Evolutionary conservation across 148 eudicot genomes (phyloP), one percentile per base, ranked within the genome.

Genomic region (Persicaria maculosa): DNA sequence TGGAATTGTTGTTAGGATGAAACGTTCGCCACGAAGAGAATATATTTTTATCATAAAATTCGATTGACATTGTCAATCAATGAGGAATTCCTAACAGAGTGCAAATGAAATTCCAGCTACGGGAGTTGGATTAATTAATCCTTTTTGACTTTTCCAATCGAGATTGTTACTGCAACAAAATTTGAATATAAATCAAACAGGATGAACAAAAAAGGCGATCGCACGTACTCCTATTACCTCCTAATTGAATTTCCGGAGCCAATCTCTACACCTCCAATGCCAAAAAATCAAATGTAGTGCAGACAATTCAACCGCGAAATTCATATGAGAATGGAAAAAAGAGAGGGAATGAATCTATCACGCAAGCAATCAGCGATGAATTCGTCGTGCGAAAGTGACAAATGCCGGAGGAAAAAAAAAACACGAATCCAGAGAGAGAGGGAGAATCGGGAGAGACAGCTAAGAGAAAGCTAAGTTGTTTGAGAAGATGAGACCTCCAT

Each of bases 31-130:
- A 55, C 25, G 61, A 55, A 1, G 3, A 31, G 3, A 17, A 15
- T 55, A n/a, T n/a, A n/a, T n/a, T 55, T 55, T 55, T 5, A n/a
- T n/a, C 17, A 55, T 6, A 55, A 19, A 55, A 55, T 5, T 55
- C 8, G 71, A 36, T 44, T 36, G 71, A 36, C 36, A 59, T 59
- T n/a, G 14, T 59, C 36, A 65, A 65, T 65, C 4, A 31, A 10
- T 16, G 2, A 31, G 71, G 47, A 9, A 10, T 65, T 65, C 6
- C 71, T 65, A 43, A 59, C 20, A 59, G 45, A 43, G 2, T 65
- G 44, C 15, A 65, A 65, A 65, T 16, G 70, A 65, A 65, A 65
- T 43, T 25, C 71, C 71, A 67, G 36, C 47, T 67, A 44, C 20
- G 65, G 16, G 36, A 59, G 36, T 22, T 59, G 22, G 15, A 11